Conservation (phyloP, 305 asterid species). For the Euphrasia arctica region DNA sequence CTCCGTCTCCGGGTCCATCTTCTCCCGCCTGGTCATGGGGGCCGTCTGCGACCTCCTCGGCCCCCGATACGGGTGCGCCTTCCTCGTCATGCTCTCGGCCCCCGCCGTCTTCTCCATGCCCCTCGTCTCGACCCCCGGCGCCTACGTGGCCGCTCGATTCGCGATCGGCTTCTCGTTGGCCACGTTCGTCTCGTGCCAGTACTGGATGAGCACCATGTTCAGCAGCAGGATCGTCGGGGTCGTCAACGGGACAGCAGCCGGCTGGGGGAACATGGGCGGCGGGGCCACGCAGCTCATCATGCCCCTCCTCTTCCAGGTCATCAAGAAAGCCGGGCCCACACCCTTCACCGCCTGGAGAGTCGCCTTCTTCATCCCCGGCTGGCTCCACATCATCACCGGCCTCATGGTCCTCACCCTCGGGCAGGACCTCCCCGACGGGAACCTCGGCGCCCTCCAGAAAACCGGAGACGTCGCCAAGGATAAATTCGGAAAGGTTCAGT, state of each 20-base stretch:
- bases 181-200: constrained; percentile 44
- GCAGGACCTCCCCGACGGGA: constrained; percentile 45
- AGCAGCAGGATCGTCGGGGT: constrained; percentile 33
- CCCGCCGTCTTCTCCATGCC: constrained; percentile 36
- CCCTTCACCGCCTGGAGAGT: constrained; percentile 43
- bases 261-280: neutral
- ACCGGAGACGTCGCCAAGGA: constrained; percentile 38
- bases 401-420: constrained; percentile 40
- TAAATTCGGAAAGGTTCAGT: constrained; percentile 38
- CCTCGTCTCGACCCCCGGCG: constrained; percentile 32
- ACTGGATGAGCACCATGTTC: constrained; percentile 44
- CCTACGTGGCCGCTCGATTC: constrained; percentile 37
- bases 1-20: constrained; percentile 49
- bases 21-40: constrained; percentile 50
- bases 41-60: constrained; percentile 46
- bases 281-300: no score
- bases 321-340: constrained; percentile 25
- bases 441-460: constrained; percentile 36
- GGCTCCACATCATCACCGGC: constrained; percentile 40
- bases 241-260: constrained; percentile 43
- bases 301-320: no score
- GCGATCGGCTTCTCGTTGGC: constrained; percentile 42
- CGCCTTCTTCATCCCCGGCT: constrained; percentile 41
- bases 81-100: constrained; percentile 35
- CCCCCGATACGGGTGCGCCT: constrained; percentile 38